These are phyloP conservation scores for Pseudogymnoascus sp. DNA, from an alignment of 2,329 filamentous ascomycete genomes.

Conservation along the genomic window DNA sequence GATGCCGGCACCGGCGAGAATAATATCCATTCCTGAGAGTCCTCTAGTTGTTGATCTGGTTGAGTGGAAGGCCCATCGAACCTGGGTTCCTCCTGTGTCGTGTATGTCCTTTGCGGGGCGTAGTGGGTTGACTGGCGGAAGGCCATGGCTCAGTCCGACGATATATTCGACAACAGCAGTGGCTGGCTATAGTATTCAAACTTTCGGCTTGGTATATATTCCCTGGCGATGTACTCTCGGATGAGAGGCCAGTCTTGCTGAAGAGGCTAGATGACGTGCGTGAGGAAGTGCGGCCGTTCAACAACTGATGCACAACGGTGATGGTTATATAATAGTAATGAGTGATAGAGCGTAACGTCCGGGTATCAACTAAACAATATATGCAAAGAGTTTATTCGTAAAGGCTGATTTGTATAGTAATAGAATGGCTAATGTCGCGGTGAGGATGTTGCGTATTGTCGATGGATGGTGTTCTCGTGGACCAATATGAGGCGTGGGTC, in stretches of 20 bases:
- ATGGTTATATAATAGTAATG: neutral
- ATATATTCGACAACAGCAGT: neutral
- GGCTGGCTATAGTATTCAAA: neutral
- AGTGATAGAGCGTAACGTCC: neutral
- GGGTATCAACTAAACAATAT: constrained; percentile 4
- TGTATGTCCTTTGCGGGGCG: constrained; percentile 40
- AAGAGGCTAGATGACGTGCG: neutral
- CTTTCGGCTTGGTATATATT: neutral
- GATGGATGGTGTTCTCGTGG: constrained; percentile 1
- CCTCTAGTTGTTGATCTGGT: constrained; percentile 45
- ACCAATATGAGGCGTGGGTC: constrained; percentile 8
- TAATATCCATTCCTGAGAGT: constrained; percentile 91
- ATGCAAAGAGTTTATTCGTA: neutral
- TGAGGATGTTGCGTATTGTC: neutral
- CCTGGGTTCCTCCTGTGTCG: constrained; percentile 33
- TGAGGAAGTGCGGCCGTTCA: neutral
- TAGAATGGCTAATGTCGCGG: constrained; percentile 1
- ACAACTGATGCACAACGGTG: neutral
- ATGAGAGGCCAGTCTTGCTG: neutral
- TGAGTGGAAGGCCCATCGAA: constrained; percentile 17
- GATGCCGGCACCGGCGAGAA: constrained; percentile 72
- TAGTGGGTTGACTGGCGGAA: constrained; percentile 54
- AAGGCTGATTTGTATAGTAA: neutral
- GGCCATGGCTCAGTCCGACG: constrained; percentile 36
- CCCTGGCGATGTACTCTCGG: neutral